These are phyloP conservation scores for Hygrophila difformis DNA, from an alignment of 257 asterid genomes.

Conservation along the genomic window DNA sequence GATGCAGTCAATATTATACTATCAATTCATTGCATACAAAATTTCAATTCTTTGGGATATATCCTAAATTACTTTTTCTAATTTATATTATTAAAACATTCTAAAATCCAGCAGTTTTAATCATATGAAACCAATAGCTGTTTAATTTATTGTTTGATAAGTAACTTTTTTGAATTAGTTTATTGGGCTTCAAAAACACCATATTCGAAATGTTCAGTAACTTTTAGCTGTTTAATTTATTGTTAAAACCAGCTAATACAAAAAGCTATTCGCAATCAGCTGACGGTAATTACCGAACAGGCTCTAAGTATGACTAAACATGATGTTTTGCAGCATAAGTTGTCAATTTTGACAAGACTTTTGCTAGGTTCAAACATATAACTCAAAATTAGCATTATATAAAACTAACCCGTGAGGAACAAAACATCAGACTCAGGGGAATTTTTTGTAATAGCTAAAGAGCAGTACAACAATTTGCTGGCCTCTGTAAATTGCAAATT, in stretches of 20 bases:
- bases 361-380: not conserved
- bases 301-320: not conserved
- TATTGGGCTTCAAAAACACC: too few species aligned
- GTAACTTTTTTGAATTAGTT: too few species aligned
- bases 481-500: not conserved
- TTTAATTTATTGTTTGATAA: too few species aligned
- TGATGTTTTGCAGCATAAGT: not conserved
- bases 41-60: too few species aligned
- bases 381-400: not conserved
- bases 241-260: too few species aligned
- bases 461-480: slow-evolving; percentile 3
- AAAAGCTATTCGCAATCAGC: too few species aligned
- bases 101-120: not conserved
- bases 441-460: not conserved
- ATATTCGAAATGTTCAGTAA: too few species aligned
- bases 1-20: not conserved
- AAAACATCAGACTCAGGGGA: not conserved
- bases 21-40: too few species aligned
- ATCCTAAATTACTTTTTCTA: too few species aligned
- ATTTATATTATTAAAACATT: too few species aligned
- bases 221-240: too few species aligned
- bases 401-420: not conserved
- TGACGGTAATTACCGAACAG: too few species aligned
- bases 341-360: not conserved
- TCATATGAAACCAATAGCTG: slow-evolving; percentile 2